Evolutionary conservation across 805 yeast species (phyloP).

Genomic region (Debaryomyces castellii): DNA sequence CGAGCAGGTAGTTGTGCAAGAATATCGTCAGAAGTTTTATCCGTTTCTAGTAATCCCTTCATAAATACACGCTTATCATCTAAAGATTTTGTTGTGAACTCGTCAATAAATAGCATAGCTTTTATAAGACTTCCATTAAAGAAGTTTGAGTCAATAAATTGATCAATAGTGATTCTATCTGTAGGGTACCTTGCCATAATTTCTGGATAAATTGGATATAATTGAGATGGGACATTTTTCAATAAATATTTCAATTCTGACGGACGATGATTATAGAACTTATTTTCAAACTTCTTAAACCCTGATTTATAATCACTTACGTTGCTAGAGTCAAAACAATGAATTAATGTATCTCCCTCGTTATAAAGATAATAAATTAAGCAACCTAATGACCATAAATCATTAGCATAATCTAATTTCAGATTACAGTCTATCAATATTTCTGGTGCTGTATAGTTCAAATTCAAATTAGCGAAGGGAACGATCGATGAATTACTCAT

Average conservation of each 20-base stretch:
- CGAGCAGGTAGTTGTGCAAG: conserved; percentile 36
- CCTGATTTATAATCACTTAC: conserved; percentile 60
- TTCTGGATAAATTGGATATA: conserved; percentile 49
- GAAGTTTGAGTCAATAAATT: conserved; percentile 67
- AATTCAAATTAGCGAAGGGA: conserved; percentile 73
- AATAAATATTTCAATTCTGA: conserved; percentile 43
- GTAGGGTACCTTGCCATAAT: conserved; percentile 57
- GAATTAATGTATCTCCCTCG: conserved; percentile 43
- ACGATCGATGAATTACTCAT: conserved; percentile 75
- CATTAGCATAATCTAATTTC: conserved; percentile 62
- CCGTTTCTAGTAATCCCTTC: conserved; percentile 52
- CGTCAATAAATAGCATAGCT: conserved; percentile 79
- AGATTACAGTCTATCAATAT: conserved; percentile 59
- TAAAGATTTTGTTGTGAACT: conserved; percentile 68
- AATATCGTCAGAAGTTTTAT: conserved; percentile 14
- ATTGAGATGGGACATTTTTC: conserved; percentile 57
- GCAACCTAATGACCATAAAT: conserved; percentile 82
- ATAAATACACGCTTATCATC: conserved; percentile 70
- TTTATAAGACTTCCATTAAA: conserved; percentile 83
- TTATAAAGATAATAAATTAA: conserved; percentile 71
- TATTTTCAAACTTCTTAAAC: conserved; percentile 45
- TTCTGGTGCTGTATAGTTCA: conserved; percentile 85
- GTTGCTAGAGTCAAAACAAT: conserved; percentile 47
- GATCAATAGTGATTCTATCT: conserved; percentile 60
- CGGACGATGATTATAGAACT: conserved; percentile 39